These are phyloP conservation scores for Spergularia azorica DNA, from an alignment of 179 eudicot genomes.

Conservation along the genomic window DNA sequence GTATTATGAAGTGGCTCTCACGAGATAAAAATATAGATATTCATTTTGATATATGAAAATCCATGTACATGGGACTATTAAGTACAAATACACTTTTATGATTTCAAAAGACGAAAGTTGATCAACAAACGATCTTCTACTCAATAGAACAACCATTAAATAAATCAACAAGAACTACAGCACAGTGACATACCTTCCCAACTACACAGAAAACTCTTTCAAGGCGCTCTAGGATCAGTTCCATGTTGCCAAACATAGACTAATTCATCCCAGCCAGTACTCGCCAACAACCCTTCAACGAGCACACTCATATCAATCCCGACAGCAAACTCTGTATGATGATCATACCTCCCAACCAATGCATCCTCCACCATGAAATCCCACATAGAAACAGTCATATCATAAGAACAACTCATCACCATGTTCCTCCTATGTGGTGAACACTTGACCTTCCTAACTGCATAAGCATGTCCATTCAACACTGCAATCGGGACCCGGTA, in stretches of 20 bases:
- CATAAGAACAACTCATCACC: slow-evolving; percentile 82
- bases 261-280: slow-evolving; percentile 97
- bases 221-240: slow-evolving; percentile 79
- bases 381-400: slow-evolving; percentile 93
- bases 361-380: slow-evolving; percentile 90
- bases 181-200: slow-evolving; percentile 21
- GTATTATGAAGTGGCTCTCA: neutral
- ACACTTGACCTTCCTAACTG: slow-evolving; percentile 81
- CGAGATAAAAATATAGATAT: neutral
- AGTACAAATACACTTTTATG: slow-evolving; percentile 3
- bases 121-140: neutral
- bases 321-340: slow-evolving; percentile 87
- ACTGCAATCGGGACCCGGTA: slow-evolving; percentile 68
- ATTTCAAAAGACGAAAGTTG: neutral
- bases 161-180: slow-evolving; percentile 14
- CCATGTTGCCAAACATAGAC: slow-evolving; percentile 96
- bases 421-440: slow-evolving; percentile 73
- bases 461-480: slow-evolving; percentile 73
- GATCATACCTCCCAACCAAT: slow-evolving; percentile 79
- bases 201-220: neutral
- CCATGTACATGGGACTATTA: neutral
- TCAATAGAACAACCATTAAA: neutral
- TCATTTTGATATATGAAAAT: neutral
- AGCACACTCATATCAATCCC: slow-evolving; percentile 97
- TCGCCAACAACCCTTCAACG: slow-evolving; percentile 85